These are phyloP conservation scores for Rhizomucor pusillus DNA, from an alignment of 371 early-diverging fungal genomes.

Conservation along the genomic window DNA sequence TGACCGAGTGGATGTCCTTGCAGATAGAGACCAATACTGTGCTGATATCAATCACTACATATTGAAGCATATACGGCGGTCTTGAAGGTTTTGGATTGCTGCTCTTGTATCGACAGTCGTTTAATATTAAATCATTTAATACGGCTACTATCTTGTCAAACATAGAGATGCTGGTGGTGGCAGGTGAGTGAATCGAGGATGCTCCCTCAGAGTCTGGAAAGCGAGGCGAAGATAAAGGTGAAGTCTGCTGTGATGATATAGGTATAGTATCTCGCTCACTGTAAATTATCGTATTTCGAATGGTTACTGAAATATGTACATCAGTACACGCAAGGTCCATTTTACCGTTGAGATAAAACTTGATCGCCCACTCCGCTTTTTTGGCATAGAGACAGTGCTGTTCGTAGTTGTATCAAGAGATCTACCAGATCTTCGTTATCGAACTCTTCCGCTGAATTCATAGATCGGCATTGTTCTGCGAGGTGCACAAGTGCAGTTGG, in stretches of 20 bases:
- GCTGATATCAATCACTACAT: constrained; percentile 52
- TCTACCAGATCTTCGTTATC: constrained; percentile 48
- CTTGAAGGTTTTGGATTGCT: constrained; percentile 54
- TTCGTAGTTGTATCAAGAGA: constrained; percentile 38
- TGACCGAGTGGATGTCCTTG: constrained; percentile 28
- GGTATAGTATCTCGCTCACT: background rate
- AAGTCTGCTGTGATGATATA: background rate
- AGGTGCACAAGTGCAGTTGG: constrained; percentile 27
- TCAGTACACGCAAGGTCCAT: background rate
- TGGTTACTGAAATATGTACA: background rate
- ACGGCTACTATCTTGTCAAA: constrained; percentile 38
- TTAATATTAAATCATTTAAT: constrained; percentile 50
- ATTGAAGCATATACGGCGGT: constrained; percentile 54
- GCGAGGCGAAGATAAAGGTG: background rate
- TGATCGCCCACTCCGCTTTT: constrained; percentile 24
- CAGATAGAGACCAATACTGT: constrained; percentile 28
- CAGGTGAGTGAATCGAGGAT: background rate
- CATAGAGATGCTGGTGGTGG: constrained; percentile 15
- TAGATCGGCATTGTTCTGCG: constrained; percentile 18
- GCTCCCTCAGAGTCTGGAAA: no score
- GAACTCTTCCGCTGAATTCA: constrained; percentile 19
- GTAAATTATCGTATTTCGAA: background rate
- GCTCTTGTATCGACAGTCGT: constrained; percentile 55
- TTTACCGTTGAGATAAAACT: constrained; percentile 31
- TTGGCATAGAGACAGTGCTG: constrained; percentile 31